These are phyloP conservation scores for Solanum microdontum DNA, from an alignment of 257 asterid genomes.

Conservation along the genomic window DNA sequence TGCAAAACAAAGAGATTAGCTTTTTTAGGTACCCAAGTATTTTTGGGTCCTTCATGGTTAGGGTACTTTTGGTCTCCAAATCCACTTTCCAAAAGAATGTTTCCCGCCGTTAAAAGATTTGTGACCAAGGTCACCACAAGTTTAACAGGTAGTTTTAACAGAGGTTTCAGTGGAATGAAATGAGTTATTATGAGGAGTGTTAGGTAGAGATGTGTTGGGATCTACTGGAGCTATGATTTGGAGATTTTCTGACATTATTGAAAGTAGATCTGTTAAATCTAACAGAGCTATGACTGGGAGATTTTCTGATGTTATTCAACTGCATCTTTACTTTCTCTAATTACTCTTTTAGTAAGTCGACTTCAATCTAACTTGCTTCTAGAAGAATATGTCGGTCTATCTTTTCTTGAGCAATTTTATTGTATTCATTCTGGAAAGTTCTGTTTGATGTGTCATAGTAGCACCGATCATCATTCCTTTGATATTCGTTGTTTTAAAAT, in stretches of 20 bases:
- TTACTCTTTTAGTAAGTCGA: no score
- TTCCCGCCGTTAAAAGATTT: no score
- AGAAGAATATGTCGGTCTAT: neutral
- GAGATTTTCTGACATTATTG: neutral
- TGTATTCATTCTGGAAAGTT: neutral
- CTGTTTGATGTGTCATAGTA: no score
- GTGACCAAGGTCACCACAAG: neutral
- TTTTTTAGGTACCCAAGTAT: neutral
- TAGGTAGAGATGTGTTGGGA: neutral
- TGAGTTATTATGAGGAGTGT: no score
- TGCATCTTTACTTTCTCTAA: neutral
- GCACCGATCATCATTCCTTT: no score
- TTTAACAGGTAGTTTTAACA: no score
- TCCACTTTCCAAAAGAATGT: neutral
- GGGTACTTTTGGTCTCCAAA: no score
- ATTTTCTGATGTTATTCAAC: no score
- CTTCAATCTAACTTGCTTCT: neutral
- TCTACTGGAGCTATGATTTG: no score
- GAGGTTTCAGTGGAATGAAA: no score
- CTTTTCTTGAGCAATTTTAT: neutral
- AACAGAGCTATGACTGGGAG: neutral
- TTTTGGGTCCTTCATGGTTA: neutral
- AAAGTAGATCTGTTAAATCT: no score
- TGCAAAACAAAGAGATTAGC: neutral
- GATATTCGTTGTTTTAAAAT: no score